phyloP scores from a whole-genome alignment of 306 rosid species.

The Cicer chorassanicum region DNA sequence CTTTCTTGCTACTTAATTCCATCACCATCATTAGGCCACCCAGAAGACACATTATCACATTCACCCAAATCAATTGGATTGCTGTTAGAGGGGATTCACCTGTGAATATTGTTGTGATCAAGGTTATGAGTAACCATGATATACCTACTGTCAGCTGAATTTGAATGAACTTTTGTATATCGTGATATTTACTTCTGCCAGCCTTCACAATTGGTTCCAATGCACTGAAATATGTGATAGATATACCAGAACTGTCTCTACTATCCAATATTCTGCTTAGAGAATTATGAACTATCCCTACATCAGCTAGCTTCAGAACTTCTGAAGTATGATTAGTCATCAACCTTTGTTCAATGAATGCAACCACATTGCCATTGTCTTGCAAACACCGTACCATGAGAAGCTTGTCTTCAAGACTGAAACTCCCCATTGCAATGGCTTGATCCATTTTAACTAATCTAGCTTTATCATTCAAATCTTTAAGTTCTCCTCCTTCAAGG shows the following conservation, averaged over 20 bases:
- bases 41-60: conserved; percentile 47
- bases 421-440: conserved; percentile 55
- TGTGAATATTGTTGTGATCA: conserved; percentile 49
- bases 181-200: conserved; percentile 52
- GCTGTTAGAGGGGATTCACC: conserved; percentile 67
- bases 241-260: conserved; percentile 44
- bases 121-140: conserved; percentile 53
- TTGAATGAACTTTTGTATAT: conserved; percentile 65
- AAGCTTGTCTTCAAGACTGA: conserved; percentile 51
- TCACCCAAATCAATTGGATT: conserved; percentile 64
- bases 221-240: conserved; percentile 33
- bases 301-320: conserved; percentile 58
- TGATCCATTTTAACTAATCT: conserved; percentile 33
- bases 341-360: conserved; percentile 57
- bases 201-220: conserved; percentile 37
- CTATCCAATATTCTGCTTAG: conserved; percentile 38
- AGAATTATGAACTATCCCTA: conserved; percentile 45
- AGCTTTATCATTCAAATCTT: conserved; percentile 22
- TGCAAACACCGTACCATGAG: conserved; percentile 47
- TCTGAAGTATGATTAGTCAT: conserved; percentile 38
- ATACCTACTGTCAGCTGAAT: conserved; percentile 56
- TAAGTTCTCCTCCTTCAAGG: conserved; percentile 49
- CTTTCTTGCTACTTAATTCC: conserved; percentile 47
- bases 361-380: conserved; percentile 56
- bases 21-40: conserved; percentile 67